phyloP scores from a whole-genome alignment of 2,329 filamentous ascomycete species.

The Lachnellula suecica region DNA sequence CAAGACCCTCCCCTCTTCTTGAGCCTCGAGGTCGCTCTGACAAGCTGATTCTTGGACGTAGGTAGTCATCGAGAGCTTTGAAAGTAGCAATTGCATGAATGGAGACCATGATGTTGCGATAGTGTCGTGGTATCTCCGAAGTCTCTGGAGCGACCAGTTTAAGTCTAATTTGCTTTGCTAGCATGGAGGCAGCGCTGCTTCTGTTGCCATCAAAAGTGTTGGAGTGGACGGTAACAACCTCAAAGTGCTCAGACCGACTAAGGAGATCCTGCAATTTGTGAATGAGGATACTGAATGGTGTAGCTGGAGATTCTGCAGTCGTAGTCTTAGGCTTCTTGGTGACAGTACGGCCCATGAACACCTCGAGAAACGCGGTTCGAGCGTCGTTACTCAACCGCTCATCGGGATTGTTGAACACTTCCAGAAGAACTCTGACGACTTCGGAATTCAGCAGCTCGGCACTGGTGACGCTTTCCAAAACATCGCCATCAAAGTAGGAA shows the following conservation, averaged over 20 bases:
- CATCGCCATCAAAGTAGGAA: slow-evolving; percentile 83
- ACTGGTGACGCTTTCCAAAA: slow-evolving; percentile 90
- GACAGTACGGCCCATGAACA: slow-evolving; percentile 81
- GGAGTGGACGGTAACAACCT: slow-evolving; percentile 92
- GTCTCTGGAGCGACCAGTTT: slow-evolving; percentile 87
- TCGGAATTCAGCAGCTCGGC: slow-evolving; percentile 90
- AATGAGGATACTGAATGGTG: slow-evolving; percentile 86
- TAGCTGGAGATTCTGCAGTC: slow-evolving; percentile 67
- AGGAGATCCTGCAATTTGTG: slow-evolving; percentile 94
- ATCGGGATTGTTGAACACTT: slow-evolving; percentile 75
- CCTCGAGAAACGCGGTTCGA: slow-evolving; percentile 80
- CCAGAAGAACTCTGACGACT: slow-evolving; percentile 79
- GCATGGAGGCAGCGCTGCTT: slow-evolving; percentile 90
- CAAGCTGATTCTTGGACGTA: slow-evolving; percentile 83
- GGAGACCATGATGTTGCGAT: slow-evolving; percentile 94
- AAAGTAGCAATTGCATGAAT: slow-evolving; percentile 99
- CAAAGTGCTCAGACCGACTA: slow-evolving; percentile 96
- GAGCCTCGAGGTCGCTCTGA: slow-evolving; percentile 69
- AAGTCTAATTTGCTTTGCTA: slow-evolving; percentile 91
- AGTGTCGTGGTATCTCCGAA: slow-evolving; percentile 82
- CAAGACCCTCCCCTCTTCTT: slow-evolving; percentile 62
- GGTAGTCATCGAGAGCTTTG: slow-evolving; percentile 93
- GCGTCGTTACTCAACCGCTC: slow-evolving; percentile 63
- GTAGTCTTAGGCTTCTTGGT: slow-evolving; percentile 62
- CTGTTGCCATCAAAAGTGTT: slow-evolving; percentile 88